Base-by-base conservation (phyloP, 2,329 filamentous ascomycete genomes). In the Trichophyton schoenleinii region DNA sequence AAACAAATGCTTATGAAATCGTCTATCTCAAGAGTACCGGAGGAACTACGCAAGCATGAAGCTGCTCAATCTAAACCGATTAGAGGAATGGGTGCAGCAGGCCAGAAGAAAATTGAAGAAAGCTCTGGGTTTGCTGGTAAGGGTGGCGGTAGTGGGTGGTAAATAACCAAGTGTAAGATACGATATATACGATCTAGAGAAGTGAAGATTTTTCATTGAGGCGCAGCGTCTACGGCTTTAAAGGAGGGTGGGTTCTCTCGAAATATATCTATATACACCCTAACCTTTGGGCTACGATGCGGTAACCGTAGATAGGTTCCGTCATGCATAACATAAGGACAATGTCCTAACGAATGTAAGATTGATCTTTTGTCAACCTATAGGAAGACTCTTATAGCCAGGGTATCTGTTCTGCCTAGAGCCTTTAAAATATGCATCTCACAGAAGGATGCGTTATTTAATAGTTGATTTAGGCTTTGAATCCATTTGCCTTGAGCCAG, bases 1-100 rank as follows among this genome's bases (percentile, higher is more conserved):
- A 92, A 90, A 76, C 90, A 96, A 79, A 97, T 99, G 84, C 83
- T 99, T 36, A 86, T 83, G 69, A 97, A 97, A 82, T 94, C 88
- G 64, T 81, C 84, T 9, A 89, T 96, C 22, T 91, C 87, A 1
- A 87, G 89, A 70, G 88, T 99, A 28, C 91, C 94, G 0, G 94
- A 99, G 66, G 94, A 97, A 74, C 75, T 97, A 67, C 81, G 88
- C 70, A 86, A 91, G 67, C 91, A 96, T 71, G 90, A 95, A 74
- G 87, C 89, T 0, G 89, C 91, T n/a, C 91, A 96, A 76, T 88
- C 91, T 70, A 92, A 88, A 73, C 85, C 86, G 0, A 73, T 70
- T n/a, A 73, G 72, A 42, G 74, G 74, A 11, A 53, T 55, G 34
- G 64, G 61, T 20, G 55, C 55, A 20, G 55, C 55, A 15, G 72